Percentiles rank a stretch among this genome's conserved stretches.
These are phyloP conservation scores for Boletus speciosus DNA, from an alignment of 768 basidiomycete genomes.

Conservation along the genomic window DNA sequence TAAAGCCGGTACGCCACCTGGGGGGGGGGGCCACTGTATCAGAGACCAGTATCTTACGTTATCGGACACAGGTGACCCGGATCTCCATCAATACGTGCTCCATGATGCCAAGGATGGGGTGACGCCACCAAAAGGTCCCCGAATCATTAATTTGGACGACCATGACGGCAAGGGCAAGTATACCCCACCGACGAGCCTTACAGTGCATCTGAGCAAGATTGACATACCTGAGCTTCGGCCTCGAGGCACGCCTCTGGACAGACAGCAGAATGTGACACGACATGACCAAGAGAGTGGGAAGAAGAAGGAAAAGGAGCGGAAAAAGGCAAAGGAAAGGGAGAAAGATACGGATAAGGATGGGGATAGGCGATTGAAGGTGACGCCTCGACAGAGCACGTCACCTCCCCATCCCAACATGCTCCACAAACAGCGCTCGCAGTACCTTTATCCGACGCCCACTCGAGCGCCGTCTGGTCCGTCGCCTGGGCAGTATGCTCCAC, in stretches of 20 bases:
- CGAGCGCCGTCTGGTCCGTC: slow-evolving; percentile 27
- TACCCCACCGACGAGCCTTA: slow-evolving; percentile 62
- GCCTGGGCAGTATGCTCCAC: not conserved
- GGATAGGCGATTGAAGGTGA: slow-evolving; percentile 1
- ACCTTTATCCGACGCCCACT: slow-evolving; percentile 24
- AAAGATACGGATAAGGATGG: slow-evolving; percentile 1
- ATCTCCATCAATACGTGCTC: slow-evolving; percentile 73
- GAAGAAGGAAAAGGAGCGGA: slow-evolving; percentile 10
- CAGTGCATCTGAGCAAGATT: slow-evolving; percentile 81
- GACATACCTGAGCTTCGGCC: slow-evolving; percentile 73
- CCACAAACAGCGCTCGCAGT: slow-evolving; percentile 21
- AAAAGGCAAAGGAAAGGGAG: slow-evolving; percentile 41
- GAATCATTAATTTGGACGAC: slow-evolving; percentile 62
- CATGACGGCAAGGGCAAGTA: slow-evolving; percentile 48
- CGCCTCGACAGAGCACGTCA: not conserved
- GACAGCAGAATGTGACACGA: not conserved
- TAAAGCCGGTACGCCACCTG: slow-evolving; percentile 54
- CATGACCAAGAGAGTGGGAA: slow-evolving; percentile 3
- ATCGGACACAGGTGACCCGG: slow-evolving; percentile 47
- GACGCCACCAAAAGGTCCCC: slow-evolving; percentile 49
- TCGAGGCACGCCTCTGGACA: not conserved
- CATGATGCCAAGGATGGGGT: slow-evolving; percentile 49
- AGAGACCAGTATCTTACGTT: slow-evolving; percentile 30
- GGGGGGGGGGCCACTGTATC: not conserved
- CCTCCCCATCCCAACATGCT: slow-evolving; percentile 9